Base-by-base conservation (phyloP, 495 filamentous ascomycete genomes). In the Trichoderma asperelloides region DNA sequence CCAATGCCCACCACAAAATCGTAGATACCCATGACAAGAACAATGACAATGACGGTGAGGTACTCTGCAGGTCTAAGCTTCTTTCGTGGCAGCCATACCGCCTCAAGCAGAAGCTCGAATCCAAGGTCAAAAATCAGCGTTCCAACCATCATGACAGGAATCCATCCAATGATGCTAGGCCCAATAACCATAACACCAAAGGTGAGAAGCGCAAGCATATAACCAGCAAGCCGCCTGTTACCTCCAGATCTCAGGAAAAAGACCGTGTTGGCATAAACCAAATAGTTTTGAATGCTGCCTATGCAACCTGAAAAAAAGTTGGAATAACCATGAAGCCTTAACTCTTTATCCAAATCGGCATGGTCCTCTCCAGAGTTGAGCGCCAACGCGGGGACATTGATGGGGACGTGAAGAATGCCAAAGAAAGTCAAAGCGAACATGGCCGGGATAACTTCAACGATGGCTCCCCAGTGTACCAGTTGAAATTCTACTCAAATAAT, bases 401-500 rank as follows among this genome's bases (percentile, higher is more conserved):
- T 98, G 0, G 95, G 96, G 9, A 98, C 95, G 74, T 98, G 96
- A 15, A 98, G 85, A 57, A 98, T 87, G 51, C 94, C 94, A 74
- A 98, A 98, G 81, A 98, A 98, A 0, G 96, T 97, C 66, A 98
- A 78, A 2, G 96, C 95, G 74, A 98, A 89, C 93, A 98, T 98
- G 13, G 96, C 92, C 0, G 96, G 95, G 25, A 96, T 82, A 0
- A 89, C 92, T 65, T 90, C 87, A 28, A 81, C 74, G 67, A 98
- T 82, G 27, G 96, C 95, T 25, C 78, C 78, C 90, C 91, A 96
- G 71, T 96, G 84, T 4, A 93, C 87, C 18, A 85, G 79, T 23
- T 84, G 75, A 69, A 95, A 90, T 71, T 91, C 89, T 93, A 69
- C 30, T 65, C 16, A 66, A 75, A 66, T 69, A 71, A 65, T 77